Evolutionary conservation across 2,329 filamentous ascomycete species (phyloP), one percentile per base, ranked within the genome.

Genomic region (Colletotrichum plurivorum): DNA sequence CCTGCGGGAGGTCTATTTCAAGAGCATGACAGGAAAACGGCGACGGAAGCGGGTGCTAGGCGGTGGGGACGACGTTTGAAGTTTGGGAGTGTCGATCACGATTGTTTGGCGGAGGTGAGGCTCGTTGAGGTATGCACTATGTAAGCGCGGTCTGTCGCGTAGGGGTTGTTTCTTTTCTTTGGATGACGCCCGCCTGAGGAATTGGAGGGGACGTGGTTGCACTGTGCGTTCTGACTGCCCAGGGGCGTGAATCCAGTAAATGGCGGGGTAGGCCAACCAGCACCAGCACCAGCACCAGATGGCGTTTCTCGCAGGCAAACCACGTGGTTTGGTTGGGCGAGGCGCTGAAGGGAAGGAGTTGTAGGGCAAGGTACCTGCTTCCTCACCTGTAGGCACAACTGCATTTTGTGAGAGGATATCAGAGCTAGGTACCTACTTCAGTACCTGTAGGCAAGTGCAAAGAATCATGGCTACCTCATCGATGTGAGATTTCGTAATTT

Each of bases 181-280:
- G 62, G 67, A 67, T 61, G 62, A 69, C 62, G 54, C 51, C 31
- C 8, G 31, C 31, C 31, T 10, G 8, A 36, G 31, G 31, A 36
- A 36, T 36, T 36, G 48, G 66, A 60, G 66, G 66, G 66, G 62
- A 66, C 55, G 20, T 67, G 48, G 54, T 65, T 68, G 67, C 62
- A 69, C 67, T 69, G 67, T 69, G 67, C 63, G 25, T 55, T 25
- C 43, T 31, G 27, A 49, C 43, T 66, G 62, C 20, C 49, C 62
- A 56, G 62, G 67, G 67, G 67, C 65, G 66, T 69, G 67, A 63
- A 54, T 64, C 45, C 49, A 69, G 67, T 69, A 69, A 69, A 69
- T 69, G 62, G 67, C 67, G 67, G 67, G 67, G 67, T 69, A 69
- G 51, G 43, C 67, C 55, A 67, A 69, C 67, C 67, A 67, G 46